phyloP scores from a whole-genome alignment of 352 stramenopile species.

The Phytopythium ostracodes region DNA sequence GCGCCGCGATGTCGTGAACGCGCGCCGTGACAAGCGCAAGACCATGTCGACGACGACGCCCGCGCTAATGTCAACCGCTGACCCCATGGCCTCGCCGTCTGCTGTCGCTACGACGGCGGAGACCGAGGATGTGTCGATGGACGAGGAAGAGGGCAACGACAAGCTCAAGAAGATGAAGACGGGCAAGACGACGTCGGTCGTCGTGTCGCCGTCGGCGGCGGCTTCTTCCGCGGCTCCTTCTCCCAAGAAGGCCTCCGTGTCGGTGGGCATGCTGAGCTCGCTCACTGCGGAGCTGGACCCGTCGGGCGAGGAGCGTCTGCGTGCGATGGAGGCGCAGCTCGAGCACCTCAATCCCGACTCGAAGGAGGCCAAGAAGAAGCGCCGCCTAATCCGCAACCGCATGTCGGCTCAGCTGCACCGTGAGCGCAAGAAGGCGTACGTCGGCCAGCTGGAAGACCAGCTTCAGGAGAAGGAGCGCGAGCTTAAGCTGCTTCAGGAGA shows the following conservation, averaged over 20 bases:
- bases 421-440: conserved; percentile 87
- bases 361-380: conserved; percentile 90
- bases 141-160: conserved; percentile 18
- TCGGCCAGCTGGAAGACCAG: conserved; percentile 82
- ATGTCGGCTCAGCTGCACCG: conserved; percentile 87
- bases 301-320: conserved; percentile 71
- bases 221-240: conserved; percentile 6
- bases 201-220: conserved; percentile 9
- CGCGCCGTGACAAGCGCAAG: conserved; percentile 78
- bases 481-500: conserved; percentile 68
- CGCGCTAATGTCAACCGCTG: neutral
- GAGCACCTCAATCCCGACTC: conserved; percentile 82
- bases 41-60: conserved; percentile 21
- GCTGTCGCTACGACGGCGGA: conserved; percentile 6
- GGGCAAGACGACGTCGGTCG: conserved; percentile 38
- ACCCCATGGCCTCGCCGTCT: neutral
- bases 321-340: conserved; percentile 79
- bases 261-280: conserved; percentile 15
- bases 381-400: conserved; percentile 82
- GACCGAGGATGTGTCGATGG: conserved; percentile 6
- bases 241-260: conserved; percentile 5
- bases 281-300: conserved; percentile 51
- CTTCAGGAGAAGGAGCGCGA: conserved; percentile 78
- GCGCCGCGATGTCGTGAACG: conserved; percentile 58
- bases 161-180: conserved; percentile 80